Base-by-base conservation (phyloP, 306 rosid genomes). In the Quercus wislizeni region DNA sequence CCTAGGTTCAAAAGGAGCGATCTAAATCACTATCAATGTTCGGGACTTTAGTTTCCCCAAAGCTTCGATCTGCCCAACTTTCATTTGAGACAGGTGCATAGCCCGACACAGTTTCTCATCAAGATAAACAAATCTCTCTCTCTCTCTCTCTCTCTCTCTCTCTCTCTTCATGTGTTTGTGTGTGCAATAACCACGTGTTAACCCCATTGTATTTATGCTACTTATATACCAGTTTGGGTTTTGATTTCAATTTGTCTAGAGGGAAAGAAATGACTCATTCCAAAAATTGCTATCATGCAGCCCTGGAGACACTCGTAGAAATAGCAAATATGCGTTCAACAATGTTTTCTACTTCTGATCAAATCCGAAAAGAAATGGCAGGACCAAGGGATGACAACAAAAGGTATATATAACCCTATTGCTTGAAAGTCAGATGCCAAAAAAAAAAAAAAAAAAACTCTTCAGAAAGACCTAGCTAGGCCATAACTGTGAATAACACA, bases 11-110 rank as follows among this genome's bases (percentile, higher is more conserved):
- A 65, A 95, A 80, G 85, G 96, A 90, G 89, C 87, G 90, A 62
- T 74, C 82, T 43, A 91, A 85, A 75, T 90, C 91, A 57, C 81
- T 92, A 74, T 85, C 92, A 18, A 88, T 82, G 71, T 95, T 92
- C 80, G 98, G 96, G 43, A 77, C 92, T 80, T 79, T 95, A 71
- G 94, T 91, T 85, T 89, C 99, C 18, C 99, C 99, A 71, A 95
- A 91, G 86, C 98, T 92, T 78, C 95, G 97, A 52, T 85, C 89
- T 56, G 75, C 92, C 69, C 99, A 92, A 79, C 87, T 90, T 76
- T 91, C 99, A 77, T 95, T 95, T 78, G 99, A 95, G 84, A 90
- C 77, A 79, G 97, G 97, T 91, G 64, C 75, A 30, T 38, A 43
- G 1, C 28, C 49, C 6, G 33, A 57, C 46, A 49, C 4, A 28